These are phyloP conservation scores for Dianthus caryophyllus DNA, from an alignment of 148 eudicot species.

Conservation along the genomic window DNA sequence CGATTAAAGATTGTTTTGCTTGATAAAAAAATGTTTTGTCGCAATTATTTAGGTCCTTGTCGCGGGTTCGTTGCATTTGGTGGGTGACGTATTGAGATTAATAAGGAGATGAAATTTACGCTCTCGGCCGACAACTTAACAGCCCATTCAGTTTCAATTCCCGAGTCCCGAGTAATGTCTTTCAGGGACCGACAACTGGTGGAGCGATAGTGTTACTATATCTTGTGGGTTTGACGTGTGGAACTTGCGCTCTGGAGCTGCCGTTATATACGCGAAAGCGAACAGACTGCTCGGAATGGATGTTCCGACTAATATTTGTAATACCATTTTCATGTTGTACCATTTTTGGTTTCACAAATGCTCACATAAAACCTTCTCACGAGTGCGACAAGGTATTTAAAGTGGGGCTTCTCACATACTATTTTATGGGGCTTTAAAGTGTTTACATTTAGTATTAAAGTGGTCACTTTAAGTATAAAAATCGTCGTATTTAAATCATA, in stretches of 20 bases:
- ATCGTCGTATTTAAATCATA: too few species aligned
- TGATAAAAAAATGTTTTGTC: not conserved
- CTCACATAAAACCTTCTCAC: too few species aligned
- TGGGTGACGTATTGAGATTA: constrained; percentile 78
- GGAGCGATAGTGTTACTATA: not conserved
- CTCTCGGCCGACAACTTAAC: not conserved
- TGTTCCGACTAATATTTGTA: not conserved
- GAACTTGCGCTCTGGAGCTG: not conserved
- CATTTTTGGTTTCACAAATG: too few species aligned
- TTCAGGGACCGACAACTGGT: not conserved
- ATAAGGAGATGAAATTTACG: constrained; percentile 79
- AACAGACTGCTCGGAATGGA: not conserved
- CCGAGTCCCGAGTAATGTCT: not conserved
- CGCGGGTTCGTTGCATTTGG: constrained; percentile 84
- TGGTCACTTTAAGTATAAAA: too few species aligned
- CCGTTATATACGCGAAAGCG: not conserved
- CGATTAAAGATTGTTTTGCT: not conserved
- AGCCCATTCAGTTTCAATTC: not conserved
- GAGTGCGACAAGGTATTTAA: too few species aligned
- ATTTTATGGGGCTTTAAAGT: too few species aligned
- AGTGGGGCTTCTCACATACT: too few species aligned
- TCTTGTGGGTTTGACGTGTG: not conserved
- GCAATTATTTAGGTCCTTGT: constrained; percentile 64
- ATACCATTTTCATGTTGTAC: too few species aligned
- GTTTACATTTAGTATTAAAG: too few species aligned